These are phyloP conservation scores for Pseudocercospora fuligena DNA, from an alignment of 2,329 filamentous ascomycete genomes.

Conservation along the genomic window DNA sequence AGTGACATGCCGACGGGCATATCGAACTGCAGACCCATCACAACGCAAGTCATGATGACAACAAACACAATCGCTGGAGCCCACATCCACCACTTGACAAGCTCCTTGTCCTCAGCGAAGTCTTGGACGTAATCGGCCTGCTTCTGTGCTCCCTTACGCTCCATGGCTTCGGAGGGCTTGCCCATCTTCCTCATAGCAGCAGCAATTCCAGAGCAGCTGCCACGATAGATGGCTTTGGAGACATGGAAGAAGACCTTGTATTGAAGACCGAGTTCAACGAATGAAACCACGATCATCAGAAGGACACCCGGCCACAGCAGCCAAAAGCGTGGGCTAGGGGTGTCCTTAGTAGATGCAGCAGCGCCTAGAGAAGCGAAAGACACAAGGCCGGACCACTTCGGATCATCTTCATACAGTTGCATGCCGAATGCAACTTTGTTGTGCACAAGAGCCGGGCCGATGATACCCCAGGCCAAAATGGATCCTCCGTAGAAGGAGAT, in stretches of 20 bases:
- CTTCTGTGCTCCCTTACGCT: conserved; percentile 46
- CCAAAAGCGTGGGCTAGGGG: conserved; percentile 58
- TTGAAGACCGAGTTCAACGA: conserved; percentile 45
- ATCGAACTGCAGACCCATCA: conserved; percentile 60
- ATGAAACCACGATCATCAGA: conserved; percentile 57
- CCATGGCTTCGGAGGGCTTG: conserved; percentile 51
- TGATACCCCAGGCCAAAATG: conserved; percentile 61
- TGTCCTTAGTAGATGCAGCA: conserved; percentile 45
- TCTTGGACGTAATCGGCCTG: conserved; percentile 56
- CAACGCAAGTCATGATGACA: conserved; percentile 54
- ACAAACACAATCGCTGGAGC: conserved; percentile 51
- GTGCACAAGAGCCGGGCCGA: conserved; percentile 62
- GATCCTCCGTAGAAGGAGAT: conserved; percentile 63
- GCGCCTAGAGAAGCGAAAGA: conserved; percentile 47
- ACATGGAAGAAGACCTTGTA: conserved; percentile 51
- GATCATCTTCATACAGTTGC: conserved; percentile 36
- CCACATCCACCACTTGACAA: conserved; percentile 62
- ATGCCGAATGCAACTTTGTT: conserved; percentile 55
- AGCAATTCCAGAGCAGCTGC: conserved; percentile 51
- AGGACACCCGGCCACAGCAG: conserved; percentile 58
- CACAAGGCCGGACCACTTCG: conserved; percentile 52
- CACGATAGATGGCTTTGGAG: conserved; percentile 57
- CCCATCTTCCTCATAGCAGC: conserved; percentile 45
- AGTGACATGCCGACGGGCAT: conserved; percentile 63
- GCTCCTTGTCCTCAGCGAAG: conserved; percentile 52